Conservation (phyloP, 2,329 filamentous ascomycete genomes). For the Xylaria sp. region DNA sequence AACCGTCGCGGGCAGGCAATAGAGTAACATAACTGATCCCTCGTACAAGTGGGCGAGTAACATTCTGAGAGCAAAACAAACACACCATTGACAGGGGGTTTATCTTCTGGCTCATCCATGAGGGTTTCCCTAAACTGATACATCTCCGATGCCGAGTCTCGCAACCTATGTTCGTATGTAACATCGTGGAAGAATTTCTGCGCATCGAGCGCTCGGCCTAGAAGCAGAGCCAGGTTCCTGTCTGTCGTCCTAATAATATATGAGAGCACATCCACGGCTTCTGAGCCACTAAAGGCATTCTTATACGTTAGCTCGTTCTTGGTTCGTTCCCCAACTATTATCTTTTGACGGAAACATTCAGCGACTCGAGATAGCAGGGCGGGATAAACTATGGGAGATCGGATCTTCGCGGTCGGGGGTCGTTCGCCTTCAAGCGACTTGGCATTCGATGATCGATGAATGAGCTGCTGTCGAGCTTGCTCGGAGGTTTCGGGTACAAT, state of each 20-base stretch:
- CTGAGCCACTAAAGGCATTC: constrained; percentile 93
- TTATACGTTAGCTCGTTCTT: constrained; percentile 99
- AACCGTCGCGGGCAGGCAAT: constrained; percentile 94
- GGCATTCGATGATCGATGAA: constrained; percentile 67
- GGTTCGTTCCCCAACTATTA: constrained; percentile 84
- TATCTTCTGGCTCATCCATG: constrained; percentile 82
- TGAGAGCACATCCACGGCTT: constrained; percentile 93
- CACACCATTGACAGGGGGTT: constrained; percentile 84
- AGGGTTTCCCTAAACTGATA: constrained; percentile 97
- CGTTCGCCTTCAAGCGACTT: constrained; percentile 65
- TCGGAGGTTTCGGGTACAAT: constrained; percentile 72
- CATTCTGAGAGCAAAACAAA: constrained; percentile 97
- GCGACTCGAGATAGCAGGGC: constrained; percentile 93
- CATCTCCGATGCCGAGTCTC: constrained; percentile 93
- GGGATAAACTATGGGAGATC: constrained; percentile 89
- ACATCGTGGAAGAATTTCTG: constrained; percentile 99
- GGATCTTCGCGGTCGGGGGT: constrained; percentile 70
- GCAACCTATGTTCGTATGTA: constrained; percentile 93
- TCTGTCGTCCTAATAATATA: constrained; percentile 98
- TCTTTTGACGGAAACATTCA: constrained; percentile 90
- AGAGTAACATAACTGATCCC: constrained; percentile 95
- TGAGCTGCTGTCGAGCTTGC: constrained; percentile 62
- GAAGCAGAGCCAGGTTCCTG: constrained; percentile 88
- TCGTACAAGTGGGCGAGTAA: constrained; percentile 96
- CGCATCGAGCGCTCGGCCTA: constrained; percentile 92